Conservation (phyloP, 371 early-diverging fungal genomes). For the Syncephalastrum sp. region DNA sequence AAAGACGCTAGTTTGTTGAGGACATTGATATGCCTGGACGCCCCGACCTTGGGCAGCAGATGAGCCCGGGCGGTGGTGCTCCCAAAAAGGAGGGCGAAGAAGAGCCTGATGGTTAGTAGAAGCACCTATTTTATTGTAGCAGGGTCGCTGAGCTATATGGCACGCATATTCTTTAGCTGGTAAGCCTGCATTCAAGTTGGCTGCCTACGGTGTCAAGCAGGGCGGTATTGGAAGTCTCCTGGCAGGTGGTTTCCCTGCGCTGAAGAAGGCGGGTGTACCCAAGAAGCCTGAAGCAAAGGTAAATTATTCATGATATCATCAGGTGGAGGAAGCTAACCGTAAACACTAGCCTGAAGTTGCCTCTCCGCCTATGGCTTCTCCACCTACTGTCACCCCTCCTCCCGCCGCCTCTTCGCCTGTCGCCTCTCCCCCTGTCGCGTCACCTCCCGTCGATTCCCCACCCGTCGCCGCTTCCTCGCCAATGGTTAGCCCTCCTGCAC, state of each 20-base stretch:
- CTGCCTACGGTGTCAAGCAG: slow-evolving; percentile 80
- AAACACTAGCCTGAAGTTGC: slow-evolving; percentile 5
- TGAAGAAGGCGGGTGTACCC: slow-evolving; percentile 33
- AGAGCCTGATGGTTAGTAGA: slow-evolving; percentile 17
- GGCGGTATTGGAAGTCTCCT: slow-evolving; percentile 82
- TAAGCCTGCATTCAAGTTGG: slow-evolving; percentile 46
- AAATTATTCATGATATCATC: background rate
- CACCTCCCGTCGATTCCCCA: no score
- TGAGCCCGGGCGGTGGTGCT: no score
- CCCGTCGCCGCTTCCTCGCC: no score
- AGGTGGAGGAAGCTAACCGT: background rate
- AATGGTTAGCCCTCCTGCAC: no score
- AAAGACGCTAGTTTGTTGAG: slow-evolving; percentile 18
- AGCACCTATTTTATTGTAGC: background rate
- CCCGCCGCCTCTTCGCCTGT: background rate
- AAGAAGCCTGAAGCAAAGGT: slow-evolving; percentile 8
- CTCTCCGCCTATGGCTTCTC: slow-evolving; percentile 5
- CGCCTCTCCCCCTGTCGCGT: no score
- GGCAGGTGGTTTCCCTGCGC: slow-evolving; percentile 56
- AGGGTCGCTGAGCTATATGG: background rate
- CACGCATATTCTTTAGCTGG: slow-evolving; percentile 1
- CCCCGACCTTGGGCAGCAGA: slow-evolving; percentile 38
- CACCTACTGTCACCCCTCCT: no score
- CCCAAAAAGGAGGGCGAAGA: slow-evolving; percentile 24
- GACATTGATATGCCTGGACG: slow-evolving; percentile 50